phyloP scores from a whole-genome alignment of 257 asterid species.

The Ligustrum vulgare region DNA sequence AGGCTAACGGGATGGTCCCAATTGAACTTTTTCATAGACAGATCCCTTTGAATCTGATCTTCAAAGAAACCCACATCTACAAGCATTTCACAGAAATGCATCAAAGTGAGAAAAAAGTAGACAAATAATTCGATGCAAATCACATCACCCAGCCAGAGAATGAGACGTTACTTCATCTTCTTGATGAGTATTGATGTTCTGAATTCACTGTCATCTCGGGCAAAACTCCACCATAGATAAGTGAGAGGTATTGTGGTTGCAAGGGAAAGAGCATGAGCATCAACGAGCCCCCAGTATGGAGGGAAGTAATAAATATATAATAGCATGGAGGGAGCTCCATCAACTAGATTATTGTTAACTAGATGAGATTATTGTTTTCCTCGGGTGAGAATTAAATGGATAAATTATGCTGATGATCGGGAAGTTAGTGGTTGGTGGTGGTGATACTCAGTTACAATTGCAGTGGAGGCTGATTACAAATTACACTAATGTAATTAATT shows the following conservation, averaged over 20 bases:
- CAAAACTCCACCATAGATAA: conserved; percentile 83
- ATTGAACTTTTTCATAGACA: conserved; percentile 41
- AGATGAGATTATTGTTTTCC: too few relatives aligned
- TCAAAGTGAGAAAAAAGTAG: conserved; percentile 40
- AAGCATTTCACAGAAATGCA: conserved; percentile 36
- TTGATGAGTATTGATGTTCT: conserved; percentile 58
- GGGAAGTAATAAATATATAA: conserved; percentile 67
- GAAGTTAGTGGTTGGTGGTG: too few relatives aligned
- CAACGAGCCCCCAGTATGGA: conserved; percentile 63
- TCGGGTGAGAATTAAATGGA: too few relatives aligned
- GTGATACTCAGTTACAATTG: too few relatives aligned
- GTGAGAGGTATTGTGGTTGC: conserved; percentile 77
- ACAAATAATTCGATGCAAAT: conserved; percentile 21
- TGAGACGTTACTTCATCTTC: conserved; percentile 51
- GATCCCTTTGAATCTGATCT: conserved; percentile 45
- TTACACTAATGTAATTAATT: too few relatives aligned
- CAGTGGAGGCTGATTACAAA: too few relatives aligned
- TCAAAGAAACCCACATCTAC: conserved; percentile 46
- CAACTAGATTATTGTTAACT: too few relatives aligned
- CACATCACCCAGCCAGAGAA: not conserved
- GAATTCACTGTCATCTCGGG: conserved; percentile 67
- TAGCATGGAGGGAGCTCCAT: too few relatives aligned
- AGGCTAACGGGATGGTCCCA: conserved; percentile 49
- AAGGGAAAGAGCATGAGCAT: conserved; percentile 85
- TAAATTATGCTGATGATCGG: too few relatives aligned